Percentiles rank a stretch among this genome's conserved stretches.
Conservation (phyloP, 148 eudicot species). For the Camellia granthamiana region DNA sequence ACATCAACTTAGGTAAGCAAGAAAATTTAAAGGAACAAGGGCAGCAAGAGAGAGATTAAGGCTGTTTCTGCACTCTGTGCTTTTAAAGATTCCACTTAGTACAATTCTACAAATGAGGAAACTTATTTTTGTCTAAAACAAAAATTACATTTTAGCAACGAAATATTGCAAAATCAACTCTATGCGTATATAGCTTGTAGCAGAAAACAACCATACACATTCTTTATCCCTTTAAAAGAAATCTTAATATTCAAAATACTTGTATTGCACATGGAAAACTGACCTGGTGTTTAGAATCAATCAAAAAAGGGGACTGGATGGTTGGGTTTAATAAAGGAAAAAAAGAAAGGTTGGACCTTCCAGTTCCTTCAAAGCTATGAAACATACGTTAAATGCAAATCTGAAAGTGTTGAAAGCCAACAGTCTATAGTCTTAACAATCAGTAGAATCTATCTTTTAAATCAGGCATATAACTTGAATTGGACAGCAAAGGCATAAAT, state of each 20-base stretch:
- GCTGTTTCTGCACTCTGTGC: neutral
- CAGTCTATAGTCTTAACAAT: slow-evolving; percentile 2
- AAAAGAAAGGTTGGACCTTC: neutral
- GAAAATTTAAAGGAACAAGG: neutral
- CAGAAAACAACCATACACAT: too few species aligned
- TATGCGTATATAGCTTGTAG: too few species aligned
- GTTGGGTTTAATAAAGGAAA: neutral
- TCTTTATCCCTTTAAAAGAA: neutral
- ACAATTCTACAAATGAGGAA: neutral
- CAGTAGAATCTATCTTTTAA: neutral
- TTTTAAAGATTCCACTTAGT: neutral
- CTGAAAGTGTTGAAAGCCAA: slow-evolving; percentile 10
- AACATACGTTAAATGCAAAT: slow-evolving; percentile 12
- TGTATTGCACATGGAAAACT: neutral
- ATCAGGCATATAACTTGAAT: neutral
- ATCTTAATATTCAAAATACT: neutral
- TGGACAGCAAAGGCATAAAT: neutral
- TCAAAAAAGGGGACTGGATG: neutral
- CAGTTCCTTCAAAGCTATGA: neutral
- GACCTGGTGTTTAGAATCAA: neutral
- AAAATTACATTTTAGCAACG: neutral
- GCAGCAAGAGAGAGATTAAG: neutral
- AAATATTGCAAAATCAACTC: too few species aligned
- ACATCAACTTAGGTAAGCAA: neutral
- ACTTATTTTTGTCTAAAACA: too few species aligned